Percentiles rank a stretch among this genome's conserved stretches.
Conservation (phyloP, 116 monocot genomes). For the Papilionanthe hybrid region DNA sequence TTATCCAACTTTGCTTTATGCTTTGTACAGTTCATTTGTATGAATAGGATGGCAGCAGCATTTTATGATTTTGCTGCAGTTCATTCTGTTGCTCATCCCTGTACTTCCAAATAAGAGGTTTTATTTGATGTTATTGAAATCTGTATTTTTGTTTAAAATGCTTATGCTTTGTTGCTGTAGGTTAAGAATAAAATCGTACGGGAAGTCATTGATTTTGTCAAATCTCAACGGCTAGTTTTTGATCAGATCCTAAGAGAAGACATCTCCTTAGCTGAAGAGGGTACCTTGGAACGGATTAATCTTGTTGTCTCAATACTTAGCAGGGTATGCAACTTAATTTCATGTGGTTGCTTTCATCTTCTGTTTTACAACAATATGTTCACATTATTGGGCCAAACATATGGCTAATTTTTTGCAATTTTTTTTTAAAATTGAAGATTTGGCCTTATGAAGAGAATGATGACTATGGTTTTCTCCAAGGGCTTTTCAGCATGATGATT, state of each 20-base stretch:
- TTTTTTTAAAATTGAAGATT: slow-evolving; percentile 42
- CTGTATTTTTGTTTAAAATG: background rate
- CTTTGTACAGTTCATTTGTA: background rate
- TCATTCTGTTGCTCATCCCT: background rate
- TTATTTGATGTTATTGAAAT: background rate
- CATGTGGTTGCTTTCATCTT: background rate
- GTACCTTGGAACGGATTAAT: slow-evolving; percentile 57
- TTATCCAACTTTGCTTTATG: background rate
- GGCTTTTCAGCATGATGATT: slow-evolving; percentile 69
- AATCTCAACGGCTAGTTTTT: slow-evolving; percentile 57
- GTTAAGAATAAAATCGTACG: slow-evolving; percentile 90
- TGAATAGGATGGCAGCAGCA: background rate
- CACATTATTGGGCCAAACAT: background rate
- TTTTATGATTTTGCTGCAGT: background rate
- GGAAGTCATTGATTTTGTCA: slow-evolving; percentile 77
- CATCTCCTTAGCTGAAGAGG: slow-evolving; percentile 47
- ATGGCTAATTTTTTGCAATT: background rate
- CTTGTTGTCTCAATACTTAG: slow-evolving; percentile 77
- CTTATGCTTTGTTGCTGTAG: slow-evolving; percentile 24
- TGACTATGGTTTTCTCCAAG: slow-evolving; percentile 72
- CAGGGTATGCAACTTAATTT: slow-evolving; percentile 40
- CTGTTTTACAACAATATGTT: background rate
- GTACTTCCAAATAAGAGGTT: background rate
- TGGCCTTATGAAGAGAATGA: slow-evolving; percentile 96
- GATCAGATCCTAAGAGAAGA: slow-evolving; percentile 67